Evolutionary conservation across 257 asterid species (phyloP), one percentile per base, ranked within the genome.

Genomic region (Salvia hispanica): DNA sequence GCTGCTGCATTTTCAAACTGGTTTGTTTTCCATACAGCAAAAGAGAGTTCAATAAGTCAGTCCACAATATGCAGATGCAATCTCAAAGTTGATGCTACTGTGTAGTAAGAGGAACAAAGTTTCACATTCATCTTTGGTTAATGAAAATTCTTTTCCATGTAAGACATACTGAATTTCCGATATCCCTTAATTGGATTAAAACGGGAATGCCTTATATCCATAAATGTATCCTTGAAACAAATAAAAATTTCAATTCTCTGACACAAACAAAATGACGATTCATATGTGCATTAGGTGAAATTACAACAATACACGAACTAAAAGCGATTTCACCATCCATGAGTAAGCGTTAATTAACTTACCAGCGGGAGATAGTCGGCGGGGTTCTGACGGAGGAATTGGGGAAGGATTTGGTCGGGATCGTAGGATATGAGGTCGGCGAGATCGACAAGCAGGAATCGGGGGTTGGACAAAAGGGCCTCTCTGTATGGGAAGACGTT

Each of bases 1-100:
- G 96, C 91, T 34, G 97, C 97, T 5, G 96, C 99, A 56, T 86
- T 86, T 79, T 94, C 99, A 67, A 94, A 88, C 99, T 92, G 80
- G 48, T 76, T 51, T 62, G 25, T 55, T 61, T 50, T 46, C 2
- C 73, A 72, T 14, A 52, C 50, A 58, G 65, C 56, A 34, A 50
- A 71, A 15, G 47, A 36, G 43, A 64, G 71, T 34, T 31, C 31
- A 28, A 67, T 12, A 39, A 34, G 54, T 70, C 62, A 73, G 65
- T 42, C 57, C 6, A 58, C 11, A 52, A 16, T 31, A 31, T 5
- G 58, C 61, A 14, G 31, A 25, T 25, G 31, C 31, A 39, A 51
- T 44, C 43, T 28, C 57, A n/a, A 56, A 14, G 48, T 42, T n/a
- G 15, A 48, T 28, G 12, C 40, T 25, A 37, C 31, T 25, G 31